Evolutionary conservation across 352 stramenopile species (phyloP).

Genomic region (Pythium diclinum): DNA sequence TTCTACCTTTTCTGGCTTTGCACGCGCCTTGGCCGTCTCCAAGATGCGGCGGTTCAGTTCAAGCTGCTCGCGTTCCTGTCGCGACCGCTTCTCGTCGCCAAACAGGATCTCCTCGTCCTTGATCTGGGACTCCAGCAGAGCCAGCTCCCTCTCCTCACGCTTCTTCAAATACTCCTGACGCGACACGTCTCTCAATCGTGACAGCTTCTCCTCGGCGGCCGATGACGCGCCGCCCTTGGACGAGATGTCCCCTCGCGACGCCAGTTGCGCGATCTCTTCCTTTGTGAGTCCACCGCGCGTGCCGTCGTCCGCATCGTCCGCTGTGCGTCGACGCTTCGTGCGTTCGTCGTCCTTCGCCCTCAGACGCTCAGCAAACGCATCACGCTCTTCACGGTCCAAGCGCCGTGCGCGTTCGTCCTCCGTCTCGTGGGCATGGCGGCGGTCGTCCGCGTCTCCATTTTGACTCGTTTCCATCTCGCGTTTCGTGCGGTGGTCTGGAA

Average conservation of each 20-base stretch:
- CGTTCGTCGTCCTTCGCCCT: slow-evolving; percentile 72
- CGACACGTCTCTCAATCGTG: slow-evolving; percentile 88
- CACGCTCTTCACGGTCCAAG: slow-evolving; percentile 63
- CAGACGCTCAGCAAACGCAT: slow-evolving; percentile 81
- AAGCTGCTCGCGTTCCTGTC: slow-evolving; percentile 82
- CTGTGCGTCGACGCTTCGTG: slow-evolving; percentile 57
- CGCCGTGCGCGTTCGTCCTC: slow-evolving; percentile 51
- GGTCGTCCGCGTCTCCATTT: not conserved
- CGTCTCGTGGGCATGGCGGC: slow-evolving; percentile 18
- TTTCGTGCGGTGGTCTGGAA: slow-evolving; percentile 27
- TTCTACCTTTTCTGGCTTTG: slow-evolving; percentile 55
- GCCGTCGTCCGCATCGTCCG: slow-evolving; percentile 31
- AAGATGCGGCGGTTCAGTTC: slow-evolving; percentile 90
- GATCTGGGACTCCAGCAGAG: slow-evolving; percentile 87
- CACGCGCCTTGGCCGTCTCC: slow-evolving; percentile 68
- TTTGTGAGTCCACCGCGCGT: slow-evolving; percentile 41
- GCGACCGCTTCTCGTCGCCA: slow-evolving; percentile 64
- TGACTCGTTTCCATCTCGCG: slow-evolving; percentile 12
- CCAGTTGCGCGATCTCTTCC: slow-evolving; percentile 83
- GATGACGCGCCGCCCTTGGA: slow-evolving; percentile 12
- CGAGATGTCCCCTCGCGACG: slow-evolving; percentile 64
- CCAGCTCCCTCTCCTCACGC: slow-evolving; percentile 96
- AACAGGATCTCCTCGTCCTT: slow-evolving; percentile 85
- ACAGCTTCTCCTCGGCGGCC: slow-evolving; percentile 53
- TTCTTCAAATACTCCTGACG: slow-evolving; percentile 97